Base-by-base conservation (phyloP, 2,329 filamentous ascomycete species). In the Aspergillus oerlinghausenensis region DNA sequence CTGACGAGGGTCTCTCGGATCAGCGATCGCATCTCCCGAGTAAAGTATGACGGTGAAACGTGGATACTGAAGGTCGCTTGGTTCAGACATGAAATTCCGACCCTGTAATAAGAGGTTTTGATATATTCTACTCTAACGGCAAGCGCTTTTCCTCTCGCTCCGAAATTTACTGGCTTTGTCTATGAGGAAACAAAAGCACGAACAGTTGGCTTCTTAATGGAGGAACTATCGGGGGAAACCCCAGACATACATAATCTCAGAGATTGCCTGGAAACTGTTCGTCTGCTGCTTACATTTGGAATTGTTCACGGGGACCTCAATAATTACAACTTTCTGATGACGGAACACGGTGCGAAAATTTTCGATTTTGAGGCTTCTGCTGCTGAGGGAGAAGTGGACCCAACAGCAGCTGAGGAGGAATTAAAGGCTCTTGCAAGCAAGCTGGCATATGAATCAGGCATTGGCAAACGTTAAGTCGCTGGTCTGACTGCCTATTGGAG, bases 281-380 rank as follows among this genome's bases (percentile, higher is more conserved):
- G 43, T 25, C 55, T 23, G 26, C 38, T 60, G 50, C 55, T 57
- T 57, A 10, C 40, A 45, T 35, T 48, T 35, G 57, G 55, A 21
- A 35, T 60, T 19, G 3, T 55, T 2, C 55, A 57, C 32, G 50
- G 50, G 2, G 55, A 60, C 51, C n/a, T 49, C 45, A 57, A 60
- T 53, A 52, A 32, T 19, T 55, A 60, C 47, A 60, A 60, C 26
- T 55, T 57, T 5, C 32, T 55, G 50, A 52, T 60, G 8, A 57
- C 49, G 3, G 51, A 57, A 2, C 3, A 51, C 5, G 52, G 55
- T 14, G 57, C 50, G 7, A 52, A 50, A 17, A 23, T 55, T 11
- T 43, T 57, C 32, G 55, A 60, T 47, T 57, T 60, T 23, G 57
- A 57, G 35, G 7, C 4, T 25, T 53, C 57, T 3, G 32, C 26